These are phyloP conservation scores for Balamuthia mandrillaris DNA, from an alignment of 208 protist genomes.

Conservation along the genomic window DNA sequence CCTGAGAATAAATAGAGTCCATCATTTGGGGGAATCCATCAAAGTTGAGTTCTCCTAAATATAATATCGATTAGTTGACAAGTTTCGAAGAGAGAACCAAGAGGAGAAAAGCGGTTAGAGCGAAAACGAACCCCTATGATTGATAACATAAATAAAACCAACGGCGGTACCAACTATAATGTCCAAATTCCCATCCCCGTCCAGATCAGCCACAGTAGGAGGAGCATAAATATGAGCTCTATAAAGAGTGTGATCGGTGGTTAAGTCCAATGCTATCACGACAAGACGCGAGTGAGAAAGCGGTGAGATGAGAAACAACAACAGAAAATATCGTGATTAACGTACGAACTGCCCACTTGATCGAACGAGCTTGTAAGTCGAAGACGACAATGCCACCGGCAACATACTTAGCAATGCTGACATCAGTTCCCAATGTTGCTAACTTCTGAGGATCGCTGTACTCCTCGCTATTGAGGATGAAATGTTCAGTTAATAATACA, in stretches of 20 bases:
- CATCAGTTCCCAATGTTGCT: constrained; percentile 50
- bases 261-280: constrained; percentile 75
- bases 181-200: constrained; percentile 72
- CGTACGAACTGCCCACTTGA: constrained; percentile 74
- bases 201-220: constrained; percentile 77
- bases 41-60: background rate
- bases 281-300: too few species aligned
- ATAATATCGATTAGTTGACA: background rate
- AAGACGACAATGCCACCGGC: constrained; percentile 81
- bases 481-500: background rate
- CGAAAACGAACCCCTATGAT: constrained; percentile 59
- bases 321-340: background rate
- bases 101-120: background rate
- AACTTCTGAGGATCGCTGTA: constrained; percentile 17
- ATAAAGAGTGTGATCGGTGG: constrained; percentile 56
- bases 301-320: background rate
- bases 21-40: constrained; percentile 58
- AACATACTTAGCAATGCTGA: constrained; percentile 76
- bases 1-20: constrained; percentile 73
- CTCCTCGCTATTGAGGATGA: constrained; percentile 45
- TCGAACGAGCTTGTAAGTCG: constrained; percentile 75
- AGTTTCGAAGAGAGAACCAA: too few species aligned
- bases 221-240: constrained; percentile 75
- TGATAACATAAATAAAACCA: constrained; percentile 77
- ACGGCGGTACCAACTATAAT: constrained; percentile 69